Conservation (phyloP, 116 monocot genomes). For the Zostera marina region DNA sequence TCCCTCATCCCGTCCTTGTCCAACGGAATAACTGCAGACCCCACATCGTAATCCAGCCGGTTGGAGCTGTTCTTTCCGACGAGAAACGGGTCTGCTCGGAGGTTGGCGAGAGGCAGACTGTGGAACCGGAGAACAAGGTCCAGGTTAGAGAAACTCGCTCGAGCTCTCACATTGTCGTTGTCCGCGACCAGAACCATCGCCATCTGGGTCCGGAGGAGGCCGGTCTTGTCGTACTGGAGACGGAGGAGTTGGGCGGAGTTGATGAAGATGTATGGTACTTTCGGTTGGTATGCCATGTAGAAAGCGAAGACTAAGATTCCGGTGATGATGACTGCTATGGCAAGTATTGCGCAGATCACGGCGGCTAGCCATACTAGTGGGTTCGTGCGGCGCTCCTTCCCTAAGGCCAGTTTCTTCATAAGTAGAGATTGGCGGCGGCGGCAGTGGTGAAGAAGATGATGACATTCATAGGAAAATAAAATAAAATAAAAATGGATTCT, state of each 20-base stretch:
- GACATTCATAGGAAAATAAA: too few species aligned
- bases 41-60: conserved; percentile 29
- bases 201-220: conserved; percentile 10
- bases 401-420: conserved; percentile 1
- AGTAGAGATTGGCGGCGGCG: conserved; percentile 5
- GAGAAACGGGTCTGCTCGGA: conserved; percentile 27
- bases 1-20: conserved; percentile 21
- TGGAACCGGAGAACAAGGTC: conserved; percentile 28
- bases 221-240: conserved; percentile 17
- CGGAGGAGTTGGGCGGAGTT: conserved; percentile 13
- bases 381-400: conserved; percentile 6
- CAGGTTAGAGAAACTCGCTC: conserved; percentile 28
- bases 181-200: conserved; percentile 13
- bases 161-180: conserved; percentile 22
- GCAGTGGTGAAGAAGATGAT: not conserved
- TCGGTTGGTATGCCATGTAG: conserved; percentile 26
- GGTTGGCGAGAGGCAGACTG: conserved; percentile 19
- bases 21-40: conserved; percentile 26
- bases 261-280: conserved; percentile 18
- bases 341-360: conserved; percentile 16
- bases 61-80: conserved; percentile 39
- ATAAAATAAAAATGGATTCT: too few species aligned
- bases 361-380: conserved; percentile 18
- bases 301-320: conserved; percentile 14
- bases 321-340: conserved; percentile 17